Base-by-base conservation (phyloP, 148 eudicot species). In the Camellia lanceoleosa region DNA sequence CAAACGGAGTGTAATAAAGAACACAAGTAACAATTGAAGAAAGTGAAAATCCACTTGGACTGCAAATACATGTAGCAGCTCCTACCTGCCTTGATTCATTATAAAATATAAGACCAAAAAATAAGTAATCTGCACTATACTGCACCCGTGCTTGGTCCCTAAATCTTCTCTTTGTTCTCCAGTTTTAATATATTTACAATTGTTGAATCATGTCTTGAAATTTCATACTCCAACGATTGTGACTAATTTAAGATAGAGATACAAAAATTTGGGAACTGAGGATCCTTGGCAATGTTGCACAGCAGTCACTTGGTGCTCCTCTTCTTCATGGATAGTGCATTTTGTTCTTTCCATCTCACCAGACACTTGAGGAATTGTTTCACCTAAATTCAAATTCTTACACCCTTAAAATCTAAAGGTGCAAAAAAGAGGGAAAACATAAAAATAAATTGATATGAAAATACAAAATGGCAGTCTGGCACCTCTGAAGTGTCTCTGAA, bases 401-500 rank as follows among this genome's bases (percentile, higher is more conserved):
- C 16, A 7, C 7, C 6, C 1, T 5, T 2, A 16, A 30, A 8
- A 74, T 59, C 20, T 58, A 16, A 0, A 1, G 3, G 6, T 41
- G 49, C 42, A 56, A 15, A n/a, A 46, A 16, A 30, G 38, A 30
- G 38, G 38, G 67, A 18, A 12, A 20, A 63, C 38, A 30, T 30
- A 30, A 43, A 11, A 41, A 41, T 3, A 58, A 56, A 74, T 56
- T 4, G 64, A 55, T 2, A 38, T 18, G 15, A 12, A 51, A 11
- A 11, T 2, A 10, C 5, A 51, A 52, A 66, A 14, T 0, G n/a
- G 66, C 10, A 56, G 41, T 16, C 7, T 54, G 2, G 30, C 19
- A 90, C 93, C 91, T 90, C 93, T 20, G 79, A 83, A 58, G 92
- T 82, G 74, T 89, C 97, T 79, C 82, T 79, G 20, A 94, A 92